Base-by-base conservation (phyloP, 1,284 basidiomycete species). In the Stereum hirsutum region DNA sequence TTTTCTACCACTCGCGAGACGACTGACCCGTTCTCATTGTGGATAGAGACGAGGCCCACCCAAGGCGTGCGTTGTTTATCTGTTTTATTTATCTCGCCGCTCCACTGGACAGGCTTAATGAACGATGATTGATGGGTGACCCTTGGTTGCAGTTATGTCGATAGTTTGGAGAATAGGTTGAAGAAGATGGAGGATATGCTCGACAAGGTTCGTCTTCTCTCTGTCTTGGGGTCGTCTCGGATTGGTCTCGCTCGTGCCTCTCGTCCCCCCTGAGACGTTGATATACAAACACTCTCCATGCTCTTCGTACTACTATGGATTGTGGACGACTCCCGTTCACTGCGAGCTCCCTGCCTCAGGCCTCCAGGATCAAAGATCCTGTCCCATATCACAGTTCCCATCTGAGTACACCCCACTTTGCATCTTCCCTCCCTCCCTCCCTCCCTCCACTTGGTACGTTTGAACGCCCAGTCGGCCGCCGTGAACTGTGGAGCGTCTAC, bases 131-230 rank as follows among this genome's bases (percentile, higher is more conserved):
- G 6, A 37, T 12, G 24, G 23, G 6, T 12, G 15, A 12, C 14
- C 17, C 5, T 19, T 49, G 11, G 15, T 20, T 17, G 4, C 50
- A 83, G 81, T 34, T 84, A 86, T 56, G 73, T 88, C 17, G 85
- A 89, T 50, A 74, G 68, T 21, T 62, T 90, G 6, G 86, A 90
- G 57, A 78, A 69, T 47, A 69, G 86, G 7, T 63, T 89, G 12
- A 75, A 78, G 45, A 78, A 81, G 50, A 72, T 89, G 64, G 85
- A 90, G 55, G 71, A 66, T n/a, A 65, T 88, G 8, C 60, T 85
- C 11, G 66, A 68, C 41, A 68, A 69, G 57, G 81, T 81, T 39
- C 47, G 70, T 52, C 24, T 7, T n/a, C n/a, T n/a, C n/a, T n/a
- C n/a, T n/a, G n/a, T n/a, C n/a, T n/a, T n/a, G n/a, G n/a, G n/a